Base-by-base conservation (phyloP, 257 asterid species). In the Solanum medicagineum region DNA sequence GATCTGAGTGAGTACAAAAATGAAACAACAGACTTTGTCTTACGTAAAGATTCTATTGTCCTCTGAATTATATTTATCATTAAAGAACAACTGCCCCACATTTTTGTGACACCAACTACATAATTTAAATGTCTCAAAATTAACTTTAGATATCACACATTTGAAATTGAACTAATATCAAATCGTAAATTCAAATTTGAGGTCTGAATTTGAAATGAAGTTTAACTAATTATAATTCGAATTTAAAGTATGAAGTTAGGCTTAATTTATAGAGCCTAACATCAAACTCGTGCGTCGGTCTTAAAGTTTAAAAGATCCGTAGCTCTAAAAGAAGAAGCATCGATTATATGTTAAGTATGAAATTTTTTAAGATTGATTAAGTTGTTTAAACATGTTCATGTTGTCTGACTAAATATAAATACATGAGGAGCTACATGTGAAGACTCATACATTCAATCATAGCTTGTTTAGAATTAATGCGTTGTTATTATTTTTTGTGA, bases 11-110 rank as follows among this genome's bases (percentile, higher is more conserved):
- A 80, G 32, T 54, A 83, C 68, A 83, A 75, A 77, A 75, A 62
- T 53, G 90, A 77, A 87, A 86, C 84, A 79, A 59, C 65, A 81
- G 85, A 82, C 26, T 20, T 81, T 89, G 88, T 86, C 88, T 81
- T 85, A 77, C 73, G 12, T 86, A 73, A 69, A 87, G 90, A 84
- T 89, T 80, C 90, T 47, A 83, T 82, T 85, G 86, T 84, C 83
- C 71, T 87, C 83, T 77, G 63, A 47, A 77, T 26, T n/a, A n/a
- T n/a, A n/a, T n/a, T 63, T 40, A 42, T 89, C 36, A 77, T 60
- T 65, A 81, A 59, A 53, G 53, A 85, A 73, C 83, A 51, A 70
- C n/a, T 68, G 71, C 73, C 85, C 86, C 91, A 66, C 86, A 57
- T 56, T 63, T 86, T 88, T 55, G 24, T 84, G 63, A 84, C 79